Base-by-base conservation (phyloP, 345 rosid genomes). In the Kernera saxatilis region DNA sequence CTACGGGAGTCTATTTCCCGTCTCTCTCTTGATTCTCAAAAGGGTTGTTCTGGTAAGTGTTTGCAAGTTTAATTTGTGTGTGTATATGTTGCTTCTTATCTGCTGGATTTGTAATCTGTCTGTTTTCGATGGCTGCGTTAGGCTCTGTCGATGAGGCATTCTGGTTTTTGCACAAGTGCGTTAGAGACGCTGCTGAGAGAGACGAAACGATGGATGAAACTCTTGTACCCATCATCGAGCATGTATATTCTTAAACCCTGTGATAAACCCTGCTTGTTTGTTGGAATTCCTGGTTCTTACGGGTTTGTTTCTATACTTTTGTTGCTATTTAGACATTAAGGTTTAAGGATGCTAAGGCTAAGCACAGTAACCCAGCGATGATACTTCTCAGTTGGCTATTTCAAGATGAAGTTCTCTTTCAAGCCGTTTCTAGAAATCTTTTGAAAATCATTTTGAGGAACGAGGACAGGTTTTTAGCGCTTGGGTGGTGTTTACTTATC, bases 401-500 rank as follows among this genome's bases (percentile, higher is more conserved):
- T 73, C 86, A 81, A 81, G 95, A 88, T 49, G 96, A 80, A 49
- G 50, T 81, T 63, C 75, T 87, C 68, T 92, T 87, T 69, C 75
- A 70, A 75, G 82, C 61, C 7, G 63, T 92, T 70, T 75, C 88
- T 3, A 65, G 15, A 27, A 81, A 75, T 69, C 88, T 86, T 21
- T 77, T 80, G 0, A 69, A 66, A 32, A 72, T 90, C 46, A 78
- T 90, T 56, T 41, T 6, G 17, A 81, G 84, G 78, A 88, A 84
- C 55, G 89, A 84, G 65, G 98, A 93, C 32, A 90, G 79, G 18
- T 87, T 79, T 69, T 33, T 90, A 15, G 81, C 83, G 36, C 84
- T 90, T 71, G 98, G 97, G 21, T 90, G 98, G 98, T 90, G 97
- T 76, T 73, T 74, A 15, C 90, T 93, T 70, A 85, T 88, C 13